Evolutionary conservation across 1,139 yeast genomes (phyloP).

Genomic region (Yamadazyma dendronema): DNA sequence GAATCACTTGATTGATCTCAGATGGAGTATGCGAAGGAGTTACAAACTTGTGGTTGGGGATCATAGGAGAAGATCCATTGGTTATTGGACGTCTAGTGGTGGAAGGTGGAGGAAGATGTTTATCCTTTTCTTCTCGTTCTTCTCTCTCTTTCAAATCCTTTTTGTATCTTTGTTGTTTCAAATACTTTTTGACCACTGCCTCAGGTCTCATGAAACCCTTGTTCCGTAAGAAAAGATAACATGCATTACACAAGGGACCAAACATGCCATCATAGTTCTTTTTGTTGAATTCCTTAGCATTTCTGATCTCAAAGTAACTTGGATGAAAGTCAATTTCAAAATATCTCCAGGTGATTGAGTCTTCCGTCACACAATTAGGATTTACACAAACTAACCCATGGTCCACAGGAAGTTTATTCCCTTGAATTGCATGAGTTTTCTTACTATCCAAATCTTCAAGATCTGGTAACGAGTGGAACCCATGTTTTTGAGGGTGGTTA

Average conservation of each 20-base stretch:
- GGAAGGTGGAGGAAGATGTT: conserved; percentile 1
- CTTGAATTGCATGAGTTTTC: conserved; percentile 44
- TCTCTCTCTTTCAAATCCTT: conserved; percentile 18
- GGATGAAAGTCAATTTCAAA: conserved; percentile 45
- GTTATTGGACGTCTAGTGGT: conserved; percentile 3
- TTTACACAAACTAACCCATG: conserved; percentile 46
- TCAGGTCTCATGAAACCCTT: conserved; percentile 55
- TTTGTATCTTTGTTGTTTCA: conserved; percentile 47
- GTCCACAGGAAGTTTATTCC: conserved; percentile 35
- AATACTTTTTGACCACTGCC: conserved; percentile 46
- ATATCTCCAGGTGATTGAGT: conserved; percentile 48
- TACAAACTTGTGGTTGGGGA: conserved; percentile 26
- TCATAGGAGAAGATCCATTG: conserved; percentile 25
- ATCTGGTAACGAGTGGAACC: conserved; percentile 42
- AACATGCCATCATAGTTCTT: conserved; percentile 48
- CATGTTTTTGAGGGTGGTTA: conserved; percentile 8
- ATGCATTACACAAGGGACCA: conserved; percentile 53
- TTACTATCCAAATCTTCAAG: conserved; percentile 47
- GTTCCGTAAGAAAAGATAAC: conserved; percentile 45
- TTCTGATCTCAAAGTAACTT: conserved; percentile 37
- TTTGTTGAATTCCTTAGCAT: conserved; percentile 41
- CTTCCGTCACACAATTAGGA: conserved; percentile 40
- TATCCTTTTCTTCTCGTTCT: neutral
- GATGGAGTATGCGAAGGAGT: conserved; percentile 49
- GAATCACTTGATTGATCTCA: conserved; percentile 42